phyloP scores from a whole-genome alignment of 805 yeast genomes.

The Komagataella pseudopastoris region DNA sequence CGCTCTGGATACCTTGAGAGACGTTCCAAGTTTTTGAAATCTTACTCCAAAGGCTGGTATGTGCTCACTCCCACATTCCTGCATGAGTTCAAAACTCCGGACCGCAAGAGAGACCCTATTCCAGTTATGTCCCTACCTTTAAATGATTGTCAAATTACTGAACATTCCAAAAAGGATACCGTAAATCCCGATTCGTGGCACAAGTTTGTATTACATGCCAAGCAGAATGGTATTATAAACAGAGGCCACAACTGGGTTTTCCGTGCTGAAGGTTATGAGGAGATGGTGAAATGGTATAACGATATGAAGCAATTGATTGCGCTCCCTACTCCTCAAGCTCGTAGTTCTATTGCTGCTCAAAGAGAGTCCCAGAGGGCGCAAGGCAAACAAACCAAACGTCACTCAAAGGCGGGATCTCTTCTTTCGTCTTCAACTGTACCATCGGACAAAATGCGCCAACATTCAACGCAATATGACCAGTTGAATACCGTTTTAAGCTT shows the following conservation, averaged over 20 bases:
- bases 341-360: constrained; percentile 29
- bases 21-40: constrained; percentile 80
- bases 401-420: not conserved
- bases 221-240: constrained; percentile 60
- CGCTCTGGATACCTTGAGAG: constrained; percentile 78
- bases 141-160: constrained; percentile 70
- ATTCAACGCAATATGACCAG: not conserved
- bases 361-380: not conserved
- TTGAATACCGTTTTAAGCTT: not conserved
- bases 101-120: constrained; percentile 64
- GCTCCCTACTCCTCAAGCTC: constrained; percentile 44
- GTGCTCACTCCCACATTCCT: constrained; percentile 79
- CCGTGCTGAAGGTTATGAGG: constrained; percentile 69
- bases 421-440: not conserved
- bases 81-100: constrained; percentile 81
- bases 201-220: constrained; percentile 72
- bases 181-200: constrained; percentile 36
- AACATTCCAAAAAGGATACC: constrained; percentile 66
- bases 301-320: constrained; percentile 60
- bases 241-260: constrained; percentile 93
- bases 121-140: constrained; percentile 78
- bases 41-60: constrained; percentile 85
- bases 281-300: constrained; percentile 76
- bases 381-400: not conserved
- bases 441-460: not conserved